Conservation (phyloP, 2,329 filamentous ascomycete species). For the Fusarium longipes region DNA sequence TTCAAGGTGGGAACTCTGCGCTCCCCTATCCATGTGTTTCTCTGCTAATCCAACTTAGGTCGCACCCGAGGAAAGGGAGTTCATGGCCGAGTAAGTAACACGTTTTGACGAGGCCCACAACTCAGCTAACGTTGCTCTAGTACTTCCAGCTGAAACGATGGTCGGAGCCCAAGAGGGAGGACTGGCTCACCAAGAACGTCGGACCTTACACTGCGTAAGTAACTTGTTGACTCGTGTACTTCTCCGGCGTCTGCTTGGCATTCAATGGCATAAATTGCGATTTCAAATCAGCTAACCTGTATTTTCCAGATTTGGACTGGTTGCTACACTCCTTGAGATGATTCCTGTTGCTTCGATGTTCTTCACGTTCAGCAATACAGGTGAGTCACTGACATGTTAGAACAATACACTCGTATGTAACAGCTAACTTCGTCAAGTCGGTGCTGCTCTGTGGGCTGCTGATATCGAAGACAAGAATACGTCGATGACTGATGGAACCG, state of each 20-base stretch:
- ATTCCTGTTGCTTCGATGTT: conserved; percentile 84
- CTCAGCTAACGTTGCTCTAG: conserved; percentile 52
- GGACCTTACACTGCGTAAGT: conserved; percentile 85
- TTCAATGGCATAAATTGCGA: conserved; percentile 9
- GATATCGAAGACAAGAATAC: conserved; percentile 75
- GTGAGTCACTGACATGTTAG: conserved; percentile 51
- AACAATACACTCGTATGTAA: neutral
- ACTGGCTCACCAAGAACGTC: conserved; percentile 76
- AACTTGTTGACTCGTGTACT: neutral
- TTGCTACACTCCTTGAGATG: conserved; percentile 85
- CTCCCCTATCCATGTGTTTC: neutral
- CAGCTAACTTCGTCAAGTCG: conserved; percentile 64
- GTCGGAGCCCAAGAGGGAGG: conserved; percentile 70
- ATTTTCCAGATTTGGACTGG: conserved; percentile 73
- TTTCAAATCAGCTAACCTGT: conserved; percentile 20
- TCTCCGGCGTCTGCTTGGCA: neutral
- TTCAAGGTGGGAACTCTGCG: conserved; percentile 67
- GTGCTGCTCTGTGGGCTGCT: conserved; percentile 93
- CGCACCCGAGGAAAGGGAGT: conserved; percentile 61
- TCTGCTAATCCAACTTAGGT: conserved; percentile 49
- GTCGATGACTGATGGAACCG: conserved; percentile 62
- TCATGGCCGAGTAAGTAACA: conserved; percentile 64
- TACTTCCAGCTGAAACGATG: conserved; percentile 95
- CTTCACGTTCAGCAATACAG: conserved; percentile 89
- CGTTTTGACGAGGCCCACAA: neutral